Evolutionary conservation across 805 yeast genomes (phyloP).

Genomic region (Ascoidea rubescens): DNA sequence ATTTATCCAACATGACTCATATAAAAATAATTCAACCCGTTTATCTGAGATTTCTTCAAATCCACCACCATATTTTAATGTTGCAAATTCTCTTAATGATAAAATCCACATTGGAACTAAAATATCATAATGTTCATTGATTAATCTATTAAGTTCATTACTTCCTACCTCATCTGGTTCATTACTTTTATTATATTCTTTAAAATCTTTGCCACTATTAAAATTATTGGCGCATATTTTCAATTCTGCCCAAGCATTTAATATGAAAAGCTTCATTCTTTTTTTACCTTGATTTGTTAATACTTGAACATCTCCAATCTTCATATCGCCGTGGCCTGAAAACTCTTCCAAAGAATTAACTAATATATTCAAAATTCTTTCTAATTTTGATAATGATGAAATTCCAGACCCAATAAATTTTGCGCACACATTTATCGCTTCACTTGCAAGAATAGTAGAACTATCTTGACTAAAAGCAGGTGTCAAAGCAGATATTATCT

Average conservation of each 20-base stretch:
- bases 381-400: slow-evolving; percentile 28
- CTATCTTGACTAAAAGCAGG: slow-evolving; percentile 74
- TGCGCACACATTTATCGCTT: slow-evolving; percentile 68
- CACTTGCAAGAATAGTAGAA: slow-evolving; percentile 57
- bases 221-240: slow-evolving; percentile 19
- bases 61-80: slow-evolving; percentile 37
- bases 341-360: slow-evolving; percentile 51
- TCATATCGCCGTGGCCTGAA: slow-evolving; percentile 19
- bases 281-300: slow-evolving; percentile 30
- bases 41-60: slow-evolving; percentile 15
- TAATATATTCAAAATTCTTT: slow-evolving; percentile 49
- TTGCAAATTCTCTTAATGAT: slow-evolving; percentile 60
- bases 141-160: slow-evolving; percentile 32
- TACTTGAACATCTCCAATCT: slow-evolving; percentile 42
- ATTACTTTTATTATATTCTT: slow-evolving; percentile 1
- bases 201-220: slow-evolving; percentile 13
- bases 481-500: slow-evolving; percentile 74
- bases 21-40: slow-evolving; percentile 22
- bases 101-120: slow-evolving; percentile 73
- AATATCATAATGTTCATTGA: slow-evolving; percentile 40
- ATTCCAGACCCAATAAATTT: slow-evolving; percentile 55
- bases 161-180: slow-evolving; percentile 14
- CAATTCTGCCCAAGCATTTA: slow-evolving; percentile 65
- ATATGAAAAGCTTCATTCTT: slow-evolving; percentile 42
- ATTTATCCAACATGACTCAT: slow-evolving; percentile 58